phyloP scores from a whole-genome alignment of 805 yeast genomes.

The Barnettozyma pratensis region DNA sequence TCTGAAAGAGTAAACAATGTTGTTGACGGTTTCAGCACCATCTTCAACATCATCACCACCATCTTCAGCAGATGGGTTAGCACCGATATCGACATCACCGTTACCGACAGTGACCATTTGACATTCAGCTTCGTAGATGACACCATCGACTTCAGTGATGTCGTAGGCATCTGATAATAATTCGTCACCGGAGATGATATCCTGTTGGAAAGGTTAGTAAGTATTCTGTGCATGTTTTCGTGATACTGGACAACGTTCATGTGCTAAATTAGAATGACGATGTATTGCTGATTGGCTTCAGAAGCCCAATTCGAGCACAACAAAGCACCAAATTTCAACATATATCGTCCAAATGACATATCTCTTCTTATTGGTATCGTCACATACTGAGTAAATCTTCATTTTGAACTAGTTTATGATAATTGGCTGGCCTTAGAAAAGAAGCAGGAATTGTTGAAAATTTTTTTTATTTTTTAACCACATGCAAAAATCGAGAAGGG shows the following conservation, averaged over 20 bases:
- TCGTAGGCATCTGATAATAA: constrained; percentile 96
- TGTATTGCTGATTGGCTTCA: too few species aligned
- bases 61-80: constrained; percentile 98
- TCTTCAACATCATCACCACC: constrained; percentile 78
- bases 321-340: not conserved
- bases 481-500: not conserved
- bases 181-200: constrained; percentile 93
- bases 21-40: constrained; percentile 89
- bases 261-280: not conserved
- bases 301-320: not conserved
- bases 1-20: constrained; percentile 98
- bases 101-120: constrained; percentile 83
- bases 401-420: constrained; percentile 6
- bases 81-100: constrained; percentile 97
- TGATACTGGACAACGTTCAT: not conserved
- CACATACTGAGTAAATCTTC: constrained; percentile 17
- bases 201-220: constrained; percentile 42
- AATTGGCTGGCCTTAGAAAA: not conserved
- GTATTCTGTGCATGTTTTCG: not conserved
- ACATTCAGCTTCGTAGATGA: constrained; percentile 96
- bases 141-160: constrained; percentile 79
- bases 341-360: not conserved
- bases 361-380: not conserved
- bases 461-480: constrained; percentile 8
- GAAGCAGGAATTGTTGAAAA: not conserved